Conservation (phyloP, 495 filamentous ascomycete species). For the Aspergillus kassunensis region DNA sequence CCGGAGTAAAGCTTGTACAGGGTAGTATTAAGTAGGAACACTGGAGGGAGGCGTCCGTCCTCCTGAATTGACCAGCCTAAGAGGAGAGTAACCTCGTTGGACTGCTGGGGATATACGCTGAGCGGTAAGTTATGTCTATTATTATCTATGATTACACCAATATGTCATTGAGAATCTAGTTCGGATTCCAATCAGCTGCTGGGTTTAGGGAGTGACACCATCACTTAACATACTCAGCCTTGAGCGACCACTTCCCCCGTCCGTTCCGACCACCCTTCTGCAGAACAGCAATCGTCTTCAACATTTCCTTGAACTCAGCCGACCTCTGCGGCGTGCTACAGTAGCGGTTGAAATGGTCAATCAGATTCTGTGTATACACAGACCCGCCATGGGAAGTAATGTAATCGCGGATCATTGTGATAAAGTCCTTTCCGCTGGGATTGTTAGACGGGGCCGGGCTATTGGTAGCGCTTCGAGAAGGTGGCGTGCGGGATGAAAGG, state of each 20-base stretch:
- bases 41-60: too few species aligned
- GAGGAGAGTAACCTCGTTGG: too few species aligned
- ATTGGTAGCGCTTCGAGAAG: constrained; percentile 31
- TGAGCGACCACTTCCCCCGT: constrained; percentile 58
- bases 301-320: constrained; percentile 60
- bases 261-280: constrained; percentile 50
- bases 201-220: too few species aligned
- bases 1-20: too few species aligned
- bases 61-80: too few species aligned
- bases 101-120: too few species aligned
- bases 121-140: too few species aligned
- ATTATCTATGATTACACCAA: too few species aligned
- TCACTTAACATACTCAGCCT: constrained; percentile 58
- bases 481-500: constrained; percentile 39
- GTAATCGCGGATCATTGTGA: constrained; percentile 69
- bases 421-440: constrained; percentile 52
- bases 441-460: constrained; percentile 22
- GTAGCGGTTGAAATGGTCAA: constrained; percentile 73
- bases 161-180: too few species aligned
- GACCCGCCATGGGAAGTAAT: constrained; percentile 66
- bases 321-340: constrained; percentile 51
- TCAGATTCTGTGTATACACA: constrained; percentile 68
- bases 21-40: too few species aligned
- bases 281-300: constrained; percentile 55
- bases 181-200: too few species aligned